Evolutionary conservation across 768 basidiomycete species (phyloP), one percentile per base, ranked within the genome.

Genomic region (Nevesoporus exiguus): DNA sequence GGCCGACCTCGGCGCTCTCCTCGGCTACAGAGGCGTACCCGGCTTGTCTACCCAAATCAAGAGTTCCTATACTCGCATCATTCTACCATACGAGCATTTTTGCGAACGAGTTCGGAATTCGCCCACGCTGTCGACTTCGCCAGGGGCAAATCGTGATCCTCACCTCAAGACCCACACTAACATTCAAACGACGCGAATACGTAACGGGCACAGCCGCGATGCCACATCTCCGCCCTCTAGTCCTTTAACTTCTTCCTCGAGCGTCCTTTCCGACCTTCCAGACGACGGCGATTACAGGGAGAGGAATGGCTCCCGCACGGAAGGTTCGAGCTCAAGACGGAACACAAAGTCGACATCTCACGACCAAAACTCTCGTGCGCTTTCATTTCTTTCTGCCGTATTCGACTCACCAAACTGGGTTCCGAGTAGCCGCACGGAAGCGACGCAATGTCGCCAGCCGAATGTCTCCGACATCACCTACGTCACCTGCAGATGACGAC

Each of bases 11-110:
- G 92, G 92, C 27, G 82, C 87, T 46, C 76, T 82, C 34, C 76
- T 97, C 54, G 92, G 94, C 27, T 93, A 93, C 75, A 79, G 85
- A 59, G 85, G 88, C 37, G 83, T 89, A 36, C 87, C 86, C 31
- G 89, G 90, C 47, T 80, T 95, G 55, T 89, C 88, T 15, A 86
- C 88, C 1, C 89, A 94, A 66, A 83, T 98, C 70, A 92, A 91
- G 75, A 86, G 83, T 62, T 91, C 94, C 5, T 99, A 96, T 71
- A 80, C 80, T 54, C 84, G 88, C 51, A 90, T 99, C 66, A 90
- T 99, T 61, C 80, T 93, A 41, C 97, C 97, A n/a, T 99, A 93
- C 64, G 96, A 98, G 65, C 83, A 90, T 63, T 98, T 93, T 69
- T 86, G 84, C 53, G 82, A 86, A 45, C 81, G 85, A 46, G 89